These are phyloP conservation scores for Quercus variabilis DNA, from an alignment of 306 rosid genomes.

Conservation along the genomic window DNA sequence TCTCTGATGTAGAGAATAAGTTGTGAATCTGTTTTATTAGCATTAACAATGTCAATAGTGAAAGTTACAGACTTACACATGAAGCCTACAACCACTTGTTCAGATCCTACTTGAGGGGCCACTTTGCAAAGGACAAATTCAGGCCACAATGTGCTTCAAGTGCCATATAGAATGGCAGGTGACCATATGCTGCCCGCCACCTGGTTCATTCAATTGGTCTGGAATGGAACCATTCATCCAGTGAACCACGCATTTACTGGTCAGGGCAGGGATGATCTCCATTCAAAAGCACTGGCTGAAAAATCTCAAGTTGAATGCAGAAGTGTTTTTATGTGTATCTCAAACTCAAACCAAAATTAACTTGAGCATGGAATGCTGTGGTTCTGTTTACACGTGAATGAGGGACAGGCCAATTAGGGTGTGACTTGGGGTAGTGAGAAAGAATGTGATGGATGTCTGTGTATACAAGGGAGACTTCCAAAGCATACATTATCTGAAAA, in stretches of 20 bases:
- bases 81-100: neutral
- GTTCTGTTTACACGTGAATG: neutral
- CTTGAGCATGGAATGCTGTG: neutral
- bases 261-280: neutral
- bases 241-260: neutral
- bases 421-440: neutral
- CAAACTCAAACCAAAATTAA: neutral
- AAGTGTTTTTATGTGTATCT: neutral
- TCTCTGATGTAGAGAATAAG: neutral
- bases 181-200: neutral
- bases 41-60: neutral
- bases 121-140: neutral
- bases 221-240: neutral
- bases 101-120: neutral
- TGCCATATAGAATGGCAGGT: neutral
- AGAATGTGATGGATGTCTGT: neutral
- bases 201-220: neutral
- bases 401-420: neutral
- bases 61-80: neutral
- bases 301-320: neutral
- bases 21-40: neutral
- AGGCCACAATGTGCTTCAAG: neutral
- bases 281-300: neutral
- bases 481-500: neutral
- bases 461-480: neutral